Evolutionary conservation across 129 eudicot genomes (phyloP).

Genomic region (Pseudognaphalium luteoalbum): DNA sequence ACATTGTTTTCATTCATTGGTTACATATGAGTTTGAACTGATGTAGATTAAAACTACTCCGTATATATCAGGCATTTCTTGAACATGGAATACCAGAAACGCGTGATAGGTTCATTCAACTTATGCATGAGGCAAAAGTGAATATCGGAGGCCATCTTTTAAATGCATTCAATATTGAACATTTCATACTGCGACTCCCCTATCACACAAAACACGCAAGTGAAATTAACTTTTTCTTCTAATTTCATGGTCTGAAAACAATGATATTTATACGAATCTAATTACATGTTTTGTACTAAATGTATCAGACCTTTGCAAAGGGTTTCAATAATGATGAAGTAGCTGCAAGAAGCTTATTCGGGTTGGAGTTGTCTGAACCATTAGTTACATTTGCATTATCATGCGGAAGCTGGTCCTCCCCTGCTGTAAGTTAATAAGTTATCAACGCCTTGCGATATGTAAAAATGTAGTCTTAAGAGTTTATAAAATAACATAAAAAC

Average conservation of each 20-base stretch:
- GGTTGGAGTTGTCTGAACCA: slow-evolving; percentile 85
- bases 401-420: slow-evolving; percentile 96
- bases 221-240: background rate
- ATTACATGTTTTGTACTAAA: slow-evolving; percentile 20
- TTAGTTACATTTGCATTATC: slow-evolving; percentile 84
- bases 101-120: slow-evolving; percentile 60
- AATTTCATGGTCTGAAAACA: background rate
- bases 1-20: background rate
- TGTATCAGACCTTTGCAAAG: slow-evolving; percentile 50
- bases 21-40: slow-evolving; percentile 14
- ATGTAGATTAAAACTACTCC: background rate
- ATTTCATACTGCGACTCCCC: slow-evolving; percentile 78
- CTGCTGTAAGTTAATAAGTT: slow-evolving; percentile 94
- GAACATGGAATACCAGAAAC: slow-evolving; percentile 78
- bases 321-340: slow-evolving; percentile 56
- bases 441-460: background rate
- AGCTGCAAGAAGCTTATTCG: slow-evolving; percentile 54
- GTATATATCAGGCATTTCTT: slow-evolving; percentile 65
- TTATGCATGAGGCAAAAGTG: slow-evolving; percentile 83
- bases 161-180: slow-evolving; percentile 76
- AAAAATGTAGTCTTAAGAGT: background rate
- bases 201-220: slow-evolving; percentile 70
- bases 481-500: too few species aligned
- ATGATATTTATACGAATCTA: background rate
- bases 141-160: slow-evolving; percentile 80